These are phyloP conservation scores for Dendrostoma leiphaemia DNA, from an alignment of 2,329 filamentous ascomycete species.

Conservation along the genomic window DNA sequence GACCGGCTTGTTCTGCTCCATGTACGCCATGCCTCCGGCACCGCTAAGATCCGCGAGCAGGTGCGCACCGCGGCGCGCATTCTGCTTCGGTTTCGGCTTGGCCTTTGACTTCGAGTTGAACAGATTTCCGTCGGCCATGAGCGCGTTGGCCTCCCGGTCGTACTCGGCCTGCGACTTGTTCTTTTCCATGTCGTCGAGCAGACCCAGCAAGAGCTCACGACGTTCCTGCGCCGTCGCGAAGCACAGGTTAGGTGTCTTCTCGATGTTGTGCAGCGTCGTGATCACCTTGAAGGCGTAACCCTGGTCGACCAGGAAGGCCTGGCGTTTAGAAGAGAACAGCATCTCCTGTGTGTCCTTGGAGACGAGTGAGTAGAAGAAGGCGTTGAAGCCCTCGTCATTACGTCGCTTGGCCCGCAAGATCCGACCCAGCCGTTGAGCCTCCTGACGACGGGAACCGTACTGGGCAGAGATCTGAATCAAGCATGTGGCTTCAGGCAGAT, in stretches of 20 bases:
- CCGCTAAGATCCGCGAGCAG: constrained; percentile 83
- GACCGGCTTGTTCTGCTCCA: constrained; percentile 76
- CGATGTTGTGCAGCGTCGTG: constrained; percentile 88
- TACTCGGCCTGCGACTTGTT: constrained; percentile 24
- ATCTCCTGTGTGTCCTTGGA: constrained; percentile 98
- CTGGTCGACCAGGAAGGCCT: constrained; percentile 96
- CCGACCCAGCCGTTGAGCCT: constrained; percentile 88
- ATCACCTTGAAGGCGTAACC: constrained; percentile 99
- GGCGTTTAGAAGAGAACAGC: constrained; percentile 94
- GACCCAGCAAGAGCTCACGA: constrained; percentile 82
- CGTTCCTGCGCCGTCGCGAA: constrained; percentile 79
- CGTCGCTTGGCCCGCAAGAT: constrained; percentile 92
- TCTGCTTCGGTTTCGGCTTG: constrained; percentile 42
- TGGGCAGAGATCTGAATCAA: constrained; percentile 97
- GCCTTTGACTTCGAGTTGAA: constrained; percentile 31
- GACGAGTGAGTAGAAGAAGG: constrained; percentile 97
- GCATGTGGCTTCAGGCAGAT: constrained; percentile 93
- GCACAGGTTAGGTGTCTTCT: constrained; percentile 75
- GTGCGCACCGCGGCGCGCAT: constrained; percentile 76
- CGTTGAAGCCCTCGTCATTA: constrained; percentile 98
- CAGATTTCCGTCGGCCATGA: constrained; percentile 36
- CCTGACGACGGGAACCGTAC: constrained; percentile 93
- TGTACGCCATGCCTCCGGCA: constrained; percentile 96
- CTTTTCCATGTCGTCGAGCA: constrained; percentile 80
- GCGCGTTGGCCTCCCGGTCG: constrained; percentile 23